Conservation (phyloP, 768 basidiomycete species). For the Lepiota brunneoincarnata region DNA sequence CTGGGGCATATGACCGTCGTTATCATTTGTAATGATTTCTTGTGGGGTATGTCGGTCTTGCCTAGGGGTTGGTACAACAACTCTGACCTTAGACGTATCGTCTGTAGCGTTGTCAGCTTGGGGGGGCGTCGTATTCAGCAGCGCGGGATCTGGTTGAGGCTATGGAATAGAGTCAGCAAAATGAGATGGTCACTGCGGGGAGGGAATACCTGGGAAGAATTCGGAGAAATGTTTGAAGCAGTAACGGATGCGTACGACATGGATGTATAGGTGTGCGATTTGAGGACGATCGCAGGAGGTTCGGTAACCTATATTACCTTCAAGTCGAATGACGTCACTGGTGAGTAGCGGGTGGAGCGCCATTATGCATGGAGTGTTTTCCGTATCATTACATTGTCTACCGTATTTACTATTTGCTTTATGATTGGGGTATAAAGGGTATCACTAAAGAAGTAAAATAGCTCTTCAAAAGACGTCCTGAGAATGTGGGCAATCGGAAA, state of each 20-base stretch:
- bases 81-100: conserved; percentile 51
- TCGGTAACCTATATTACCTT: no score
- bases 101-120: conserved; percentile 38
- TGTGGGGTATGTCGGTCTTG: conserved; percentile 34
- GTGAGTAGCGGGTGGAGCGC: conserved; percentile 5
- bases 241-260: conserved; percentile 79
- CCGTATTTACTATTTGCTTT: conserved; percentile 11
- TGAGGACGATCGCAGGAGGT: neutral
- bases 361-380: neutral
- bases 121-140: conserved; percentile 52
- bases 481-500: conserved; percentile 81
- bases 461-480: conserved; percentile 73
- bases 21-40: conserved; percentile 10
- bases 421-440: conserved; percentile 23
- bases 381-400: conserved; percentile 8
- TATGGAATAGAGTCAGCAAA: conserved; percentile 30
- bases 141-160: conserved; percentile 63
- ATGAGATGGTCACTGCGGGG: no score
- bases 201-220: neutral
- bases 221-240: conserved; percentile 52
- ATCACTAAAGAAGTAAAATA: neutral
- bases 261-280: neutral
- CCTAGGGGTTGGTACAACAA: conserved; percentile 51
- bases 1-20: neutral
- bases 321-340: neutral